Percentiles rank a stretch among this genome's conserved stretches.
phyloP scores from a whole-genome alignment of 495 filamentous ascomycete genomes.

The Paragyromitra xinjiangensis region DNA sequence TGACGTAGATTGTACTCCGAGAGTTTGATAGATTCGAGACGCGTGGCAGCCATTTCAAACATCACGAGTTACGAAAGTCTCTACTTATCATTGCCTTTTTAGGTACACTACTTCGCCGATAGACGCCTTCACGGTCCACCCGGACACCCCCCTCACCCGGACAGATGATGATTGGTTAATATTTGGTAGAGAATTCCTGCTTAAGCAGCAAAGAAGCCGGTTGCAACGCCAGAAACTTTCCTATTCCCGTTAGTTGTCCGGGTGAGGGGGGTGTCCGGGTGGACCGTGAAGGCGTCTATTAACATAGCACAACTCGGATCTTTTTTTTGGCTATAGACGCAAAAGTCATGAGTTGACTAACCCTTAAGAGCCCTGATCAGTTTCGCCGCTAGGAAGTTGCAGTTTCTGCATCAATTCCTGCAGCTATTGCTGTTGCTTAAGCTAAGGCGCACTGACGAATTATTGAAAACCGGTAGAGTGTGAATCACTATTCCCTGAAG shows the following conservation, averaged over 20 bases:
- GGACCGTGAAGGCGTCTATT: no score
- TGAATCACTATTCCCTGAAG: neutral
- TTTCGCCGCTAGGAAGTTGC: neutral
- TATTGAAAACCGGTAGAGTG: neutral
- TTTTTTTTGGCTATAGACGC: no score
- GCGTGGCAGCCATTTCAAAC: conserved; percentile 17
- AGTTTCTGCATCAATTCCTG: neutral
- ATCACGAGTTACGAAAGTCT: conserved; percentile 23
- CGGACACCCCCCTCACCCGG: no score
- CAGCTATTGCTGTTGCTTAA: neutral
- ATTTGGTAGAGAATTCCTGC: no score
- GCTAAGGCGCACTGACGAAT: neutral
- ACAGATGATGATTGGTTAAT: no score
- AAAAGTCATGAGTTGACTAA: neutral
- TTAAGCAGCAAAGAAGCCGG: no score
- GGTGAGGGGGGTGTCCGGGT: no score
- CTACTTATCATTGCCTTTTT: conserved; percentile 5
- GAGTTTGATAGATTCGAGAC: conserved; percentile 20
- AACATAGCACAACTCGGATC: neutral
- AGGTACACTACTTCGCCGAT: neutral
- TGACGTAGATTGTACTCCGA: conserved; percentile 23
- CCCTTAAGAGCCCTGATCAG: neutral
- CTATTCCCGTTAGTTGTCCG: no score
- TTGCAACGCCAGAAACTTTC: no score
- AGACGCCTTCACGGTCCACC: no score